Evolutionary conservation across 2,329 filamentous ascomycete genomes (phyloP), one percentile per base, ranked within the genome.

Genomic region (Ophiognomonia clavigignenti-juglandacearum): DNA sequence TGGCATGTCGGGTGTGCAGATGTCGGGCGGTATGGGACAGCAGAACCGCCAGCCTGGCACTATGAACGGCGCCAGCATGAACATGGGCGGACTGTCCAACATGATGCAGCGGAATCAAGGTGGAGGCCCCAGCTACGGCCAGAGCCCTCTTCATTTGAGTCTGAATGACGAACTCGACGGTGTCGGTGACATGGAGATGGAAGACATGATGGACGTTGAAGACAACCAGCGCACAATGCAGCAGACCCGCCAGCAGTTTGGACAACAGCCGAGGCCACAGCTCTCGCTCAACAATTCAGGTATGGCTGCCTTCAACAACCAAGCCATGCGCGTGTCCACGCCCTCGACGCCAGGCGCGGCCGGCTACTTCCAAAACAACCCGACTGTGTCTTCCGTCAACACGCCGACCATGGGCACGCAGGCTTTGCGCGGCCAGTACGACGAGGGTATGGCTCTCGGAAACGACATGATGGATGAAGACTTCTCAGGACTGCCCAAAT

Each of bases 131-230:
- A 51, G 51, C 24, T 57, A 59, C 22, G 48, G 51, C 20, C 58
- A 59, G 20, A 59, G 56, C 24, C 56, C 24, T 10, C 24, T 26
- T 26, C 6, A 55, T 34, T 54, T 57, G 18, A 48, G 57, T 22
- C 46, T 72, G 59, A 67, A 68, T 48, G 72, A 85, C 50, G 86
- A 95, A 51, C 82, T 95, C 73, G 91, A 95, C 60, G 82, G 88
- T 16, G 80, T 95, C 24, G 90, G 89, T 43, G 89, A 95, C 60
- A 96, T 97, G 92, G 92, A 97, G 60, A 87, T 97, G 85, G 92
- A 97, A 60, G 90, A 96, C 4, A 71, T 75, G 43, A 78, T 84
- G 77, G 81, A 85, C 48, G 70, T 82, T 58, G 76, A 82, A 39
- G 77, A 82, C 53, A 78, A 67, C 56, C 77, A 83, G 42, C 74